These are phyloP conservation scores for Chlorella sorokiniana DNA, from an alignment of 139 green algal species.

Conservation along the genomic window DNA sequence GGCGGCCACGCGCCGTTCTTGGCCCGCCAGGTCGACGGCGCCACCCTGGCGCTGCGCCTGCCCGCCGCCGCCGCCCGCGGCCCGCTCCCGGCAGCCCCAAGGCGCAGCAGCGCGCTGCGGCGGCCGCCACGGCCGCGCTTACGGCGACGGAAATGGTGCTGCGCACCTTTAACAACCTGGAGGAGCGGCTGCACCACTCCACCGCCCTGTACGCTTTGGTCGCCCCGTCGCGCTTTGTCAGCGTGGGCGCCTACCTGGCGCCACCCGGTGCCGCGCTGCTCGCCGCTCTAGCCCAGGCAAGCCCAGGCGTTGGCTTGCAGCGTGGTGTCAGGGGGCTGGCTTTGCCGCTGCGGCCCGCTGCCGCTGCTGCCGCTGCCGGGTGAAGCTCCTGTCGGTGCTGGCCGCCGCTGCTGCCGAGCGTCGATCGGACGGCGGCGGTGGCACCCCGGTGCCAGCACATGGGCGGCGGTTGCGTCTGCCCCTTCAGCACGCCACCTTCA, in stretches of 20 bases:
- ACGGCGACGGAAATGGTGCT: background rate
- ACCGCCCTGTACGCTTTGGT: conserved; percentile 75
- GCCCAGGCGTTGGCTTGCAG: background rate
- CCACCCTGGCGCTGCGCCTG: conserved; percentile 19
- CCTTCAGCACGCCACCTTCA: background rate
- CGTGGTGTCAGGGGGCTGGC: background rate
- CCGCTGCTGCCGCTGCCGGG: background rate
- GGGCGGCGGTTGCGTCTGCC: background rate
- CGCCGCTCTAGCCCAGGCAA: conserved; percentile 68
- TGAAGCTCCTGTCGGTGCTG: too few species aligned
- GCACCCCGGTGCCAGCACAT: too few species aligned
- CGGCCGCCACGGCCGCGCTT: background rate
- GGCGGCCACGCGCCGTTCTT: conserved; percentile 2
- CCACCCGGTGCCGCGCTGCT: conserved; percentile 58
- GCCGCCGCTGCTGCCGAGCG: too few species aligned
- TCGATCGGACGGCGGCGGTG: too few species aligned
- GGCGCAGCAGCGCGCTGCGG: background rate
- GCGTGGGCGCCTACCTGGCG: conserved; percentile 73
- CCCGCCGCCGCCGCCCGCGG: background rate
- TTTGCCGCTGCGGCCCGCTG: background rate
- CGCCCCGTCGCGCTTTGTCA: conserved; percentile 57
- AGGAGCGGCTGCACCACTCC: conserved; percentile 86
- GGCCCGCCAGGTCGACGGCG: conserved; percentile 5
- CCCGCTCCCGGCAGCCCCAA: background rate
- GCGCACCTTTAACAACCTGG: conserved; percentile 72